A percentile compares a stretch with the other conserved stretches of the same genome.
These are phyloP conservation scores for Ascochyta fabae DNA, from an alignment of 2,329 filamentous ascomycete genomes.

Conservation along the genomic window DNA sequence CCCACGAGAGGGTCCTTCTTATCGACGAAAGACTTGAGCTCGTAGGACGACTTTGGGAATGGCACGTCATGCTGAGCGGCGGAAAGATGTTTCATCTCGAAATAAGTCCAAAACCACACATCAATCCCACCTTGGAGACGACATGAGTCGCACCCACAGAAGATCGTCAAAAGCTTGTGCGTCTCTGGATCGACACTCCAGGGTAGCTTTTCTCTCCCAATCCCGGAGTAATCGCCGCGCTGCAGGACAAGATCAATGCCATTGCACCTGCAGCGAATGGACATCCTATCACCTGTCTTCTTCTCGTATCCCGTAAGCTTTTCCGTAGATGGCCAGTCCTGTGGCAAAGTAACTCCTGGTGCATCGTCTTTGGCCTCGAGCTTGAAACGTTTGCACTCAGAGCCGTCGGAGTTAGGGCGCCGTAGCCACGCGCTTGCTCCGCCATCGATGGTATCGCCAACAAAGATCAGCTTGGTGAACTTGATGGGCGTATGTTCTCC, in stretches of 20 bases:
- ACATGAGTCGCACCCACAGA: conserved; percentile 59
- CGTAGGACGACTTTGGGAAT: conserved; percentile 41
- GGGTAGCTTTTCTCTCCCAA: conserved; percentile 44
- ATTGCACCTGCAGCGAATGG: conserved; percentile 56
- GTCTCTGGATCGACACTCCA: conserved; percentile 55
- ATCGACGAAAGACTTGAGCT: conserved; percentile 49
- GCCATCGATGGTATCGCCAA: conserved; percentile 61
- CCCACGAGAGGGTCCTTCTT: conserved; percentile 50
- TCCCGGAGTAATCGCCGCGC: conserved; percentile 37
- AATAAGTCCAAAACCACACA: conserved; percentile 56
- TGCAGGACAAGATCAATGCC: conserved; percentile 55
- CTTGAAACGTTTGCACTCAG: conserved; percentile 27
- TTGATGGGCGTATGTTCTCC: conserved; percentile 36
- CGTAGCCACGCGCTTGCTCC: conserved; percentile 58
- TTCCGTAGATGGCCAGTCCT: conserved; percentile 38
- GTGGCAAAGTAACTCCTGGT: conserved; percentile 31
- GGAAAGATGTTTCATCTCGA: conserved; percentile 49
- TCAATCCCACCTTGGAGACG: conserved; percentile 53
- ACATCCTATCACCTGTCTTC: conserved; percentile 35
- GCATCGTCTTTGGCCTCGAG: conserved; percentile 15
- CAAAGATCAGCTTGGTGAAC: conserved; percentile 51
- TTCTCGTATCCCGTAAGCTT: conserved; percentile 14
- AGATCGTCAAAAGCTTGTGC: conserved; percentile 49
- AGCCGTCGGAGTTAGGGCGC: conserved; percentile 44
- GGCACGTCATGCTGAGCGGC: conserved; percentile 26